Evolutionary conservation across 163 green algal genomes (phyloP), one percentile per base, ranked within the genome.

Genomic region (Scenedesmus sp.): DNA sequence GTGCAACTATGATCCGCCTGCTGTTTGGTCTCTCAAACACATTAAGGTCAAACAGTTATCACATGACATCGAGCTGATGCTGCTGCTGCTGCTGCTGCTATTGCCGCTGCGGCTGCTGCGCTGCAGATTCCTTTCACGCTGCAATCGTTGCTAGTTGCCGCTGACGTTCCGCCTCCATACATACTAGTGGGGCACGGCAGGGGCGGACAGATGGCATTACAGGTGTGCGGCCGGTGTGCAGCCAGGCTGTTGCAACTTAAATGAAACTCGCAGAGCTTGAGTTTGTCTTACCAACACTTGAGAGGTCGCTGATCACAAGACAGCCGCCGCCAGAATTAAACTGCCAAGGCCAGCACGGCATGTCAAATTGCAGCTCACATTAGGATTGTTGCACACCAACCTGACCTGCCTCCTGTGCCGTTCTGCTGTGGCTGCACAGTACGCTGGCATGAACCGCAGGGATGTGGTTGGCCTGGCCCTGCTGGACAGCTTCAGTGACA

Each of bases 121-220:
- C 40, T 83, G 85, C 65, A 90, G 85, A 7, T 80, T 4, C 85
- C 85, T 2, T 49, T 59, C 18, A 83, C 85, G 26, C 46, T 90
- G 65, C 24, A 83, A 9, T 49, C 43, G 3, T 7, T 90, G 20
- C 85, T 90, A 9, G 70, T 12, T 35, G 68, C 65, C 35, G 65
- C 65, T 37, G 44, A n/a, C 3, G 83, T 51, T 12, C n/a, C 83
- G 51, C 43, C 43, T 20, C 83, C 83, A 6, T 90, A 70, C 65
- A 68, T 90, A 42, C n/a, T 90, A 43, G 85, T 83, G 22, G 85
- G 85, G 24, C 85, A 90, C 37, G 44, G 85, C 65, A 40, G 30
- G 20, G 85, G 85, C 33, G 85, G 85, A 3, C 85, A 90, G 44
- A 0, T 85, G 44, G 85, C 43, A 24, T 10, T 85, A 42, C 85